phyloP scores from a whole-genome alignment of 257 asterid genomes.

The Rauvolfia tetraphylla region DNA sequence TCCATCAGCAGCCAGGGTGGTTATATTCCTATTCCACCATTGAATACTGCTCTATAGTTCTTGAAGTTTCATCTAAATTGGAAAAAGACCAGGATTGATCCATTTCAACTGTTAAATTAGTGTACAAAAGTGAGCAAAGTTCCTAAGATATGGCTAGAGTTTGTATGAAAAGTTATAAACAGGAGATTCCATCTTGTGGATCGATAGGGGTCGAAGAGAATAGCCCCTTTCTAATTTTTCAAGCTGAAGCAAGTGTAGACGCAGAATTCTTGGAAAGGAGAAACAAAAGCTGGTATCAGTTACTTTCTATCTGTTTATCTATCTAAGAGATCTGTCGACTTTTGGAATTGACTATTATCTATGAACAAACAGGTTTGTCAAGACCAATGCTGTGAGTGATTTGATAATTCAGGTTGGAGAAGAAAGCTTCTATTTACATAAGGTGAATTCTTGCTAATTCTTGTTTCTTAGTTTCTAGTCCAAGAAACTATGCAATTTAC shows the following conservation, averaged over 20 bases:
- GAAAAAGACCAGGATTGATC: too few relatives aligned
- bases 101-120: too few relatives aligned
- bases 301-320: neutral
- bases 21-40: neutral
- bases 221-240: constrained; percentile 23
- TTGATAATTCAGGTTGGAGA: constrained; percentile 27
- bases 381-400: constrained; percentile 20
- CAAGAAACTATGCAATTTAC: too few relatives aligned
- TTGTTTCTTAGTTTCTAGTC: neutral
- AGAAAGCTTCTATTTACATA: constrained; percentile 28
- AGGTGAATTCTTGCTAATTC: constrained; percentile 12
- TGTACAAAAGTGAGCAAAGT: constrained; percentile 1
- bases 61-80: neutral
- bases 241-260: constrained; percentile 19
- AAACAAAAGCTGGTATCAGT: constrained; percentile 26
- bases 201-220: constrained; percentile 17
- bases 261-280: constrained; percentile 27
- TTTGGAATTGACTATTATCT: constrained; percentile 3
- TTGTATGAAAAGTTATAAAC: constrained; percentile 11
- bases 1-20: constrained; percentile 8
- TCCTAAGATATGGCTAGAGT: constrained; percentile 7
- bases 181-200: constrained; percentile 6
- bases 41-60: too few relatives aligned
- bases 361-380: constrained; percentile 25
- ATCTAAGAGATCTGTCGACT: neutral